Conservation (phyloP, 768 basidiomycete species). For the Naganishia vaughanmartiniae region DNA sequence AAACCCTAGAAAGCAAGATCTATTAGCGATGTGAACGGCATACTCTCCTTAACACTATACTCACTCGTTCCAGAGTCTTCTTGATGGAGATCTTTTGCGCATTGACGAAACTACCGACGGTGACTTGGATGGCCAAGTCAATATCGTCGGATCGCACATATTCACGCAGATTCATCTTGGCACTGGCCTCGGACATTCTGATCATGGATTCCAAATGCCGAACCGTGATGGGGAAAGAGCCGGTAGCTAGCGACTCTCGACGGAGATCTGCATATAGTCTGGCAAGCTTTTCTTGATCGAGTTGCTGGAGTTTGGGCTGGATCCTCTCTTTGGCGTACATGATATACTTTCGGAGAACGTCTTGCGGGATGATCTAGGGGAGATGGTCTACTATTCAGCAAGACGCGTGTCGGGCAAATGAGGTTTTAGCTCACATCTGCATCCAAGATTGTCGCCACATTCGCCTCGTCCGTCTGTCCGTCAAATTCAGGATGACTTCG, state of each 20-base stretch:
- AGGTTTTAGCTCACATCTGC: conserved; percentile 70
- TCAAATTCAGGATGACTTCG: conserved; percentile 88
- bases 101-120: conserved; percentile 88
- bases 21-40: neutral
- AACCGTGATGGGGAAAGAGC: conserved; percentile 98
- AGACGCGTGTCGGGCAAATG: neutral
- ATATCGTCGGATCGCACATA: conserved; percentile 95
- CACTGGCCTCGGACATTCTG: conserved; percentile 96
- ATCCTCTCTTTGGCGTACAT: conserved; percentile 96
- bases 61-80: conserved; percentile 89
- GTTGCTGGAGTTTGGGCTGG: conserved; percentile 84
- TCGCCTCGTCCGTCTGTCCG: conserved; percentile 78
- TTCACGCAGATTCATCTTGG: conserved; percentile 96
- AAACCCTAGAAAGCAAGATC: conserved; percentile 64
- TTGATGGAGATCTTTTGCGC: conserved; percentile 99
- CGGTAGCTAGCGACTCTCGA: conserved; percentile 91
- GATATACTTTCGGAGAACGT: conserved; percentile 93
- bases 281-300: conserved; percentile 92
- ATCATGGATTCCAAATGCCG: conserved; percentile 99
- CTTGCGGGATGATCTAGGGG: conserved; percentile 87
- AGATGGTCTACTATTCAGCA: neutral
- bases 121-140: conserved; percentile 93
- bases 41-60: conserved; percentile 41
- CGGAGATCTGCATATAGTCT: conserved; percentile 92
- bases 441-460: conserved; percentile 81